These are phyloP conservation scores for Amoeboaphelidium protococcarum DNA, from an alignment of 371 early-diverging fungal species.

Conservation along the genomic window DNA sequence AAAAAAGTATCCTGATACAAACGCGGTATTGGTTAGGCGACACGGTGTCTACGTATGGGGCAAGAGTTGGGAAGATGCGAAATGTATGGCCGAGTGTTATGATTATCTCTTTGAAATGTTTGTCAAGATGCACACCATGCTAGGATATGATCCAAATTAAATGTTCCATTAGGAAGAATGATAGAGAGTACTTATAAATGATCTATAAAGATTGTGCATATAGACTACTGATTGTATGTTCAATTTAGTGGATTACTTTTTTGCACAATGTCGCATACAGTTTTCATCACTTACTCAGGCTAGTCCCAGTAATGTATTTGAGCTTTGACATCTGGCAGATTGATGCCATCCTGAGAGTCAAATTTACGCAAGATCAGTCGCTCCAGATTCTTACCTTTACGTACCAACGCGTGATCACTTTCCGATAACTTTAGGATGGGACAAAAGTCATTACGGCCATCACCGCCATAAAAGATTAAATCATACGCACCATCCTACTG, in stretches of 20 bases:
- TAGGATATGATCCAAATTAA: no score
- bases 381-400: background rate
- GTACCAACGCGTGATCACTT: slow-evolving; percentile 5
- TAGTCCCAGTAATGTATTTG: no score
- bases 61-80: slow-evolving; percentile 23
- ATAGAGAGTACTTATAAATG: no score
- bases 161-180: no score
- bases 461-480: slow-evolving; percentile 25
- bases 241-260: no score
- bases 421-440: slow-evolving; percentile 18
- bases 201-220: no score
- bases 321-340: no score
- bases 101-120: slow-evolving; percentile 91
- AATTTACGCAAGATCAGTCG: no score
- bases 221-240: no score
- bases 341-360: no score
- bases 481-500: slow-evolving; percentile 15
- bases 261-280: no score
- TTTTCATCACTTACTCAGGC: no score
- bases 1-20: slow-evolving; percentile 62
- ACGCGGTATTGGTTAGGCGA: slow-evolving; percentile 74
- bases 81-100: slow-evolving; percentile 92
- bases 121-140: slow-evolving; percentile 77
- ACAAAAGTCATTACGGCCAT: slow-evolving; percentile 31
- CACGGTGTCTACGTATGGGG: slow-evolving; percentile 87